Conservation (phyloP, 441 rosid species). For the Euphorbia celastroides region DNA sequence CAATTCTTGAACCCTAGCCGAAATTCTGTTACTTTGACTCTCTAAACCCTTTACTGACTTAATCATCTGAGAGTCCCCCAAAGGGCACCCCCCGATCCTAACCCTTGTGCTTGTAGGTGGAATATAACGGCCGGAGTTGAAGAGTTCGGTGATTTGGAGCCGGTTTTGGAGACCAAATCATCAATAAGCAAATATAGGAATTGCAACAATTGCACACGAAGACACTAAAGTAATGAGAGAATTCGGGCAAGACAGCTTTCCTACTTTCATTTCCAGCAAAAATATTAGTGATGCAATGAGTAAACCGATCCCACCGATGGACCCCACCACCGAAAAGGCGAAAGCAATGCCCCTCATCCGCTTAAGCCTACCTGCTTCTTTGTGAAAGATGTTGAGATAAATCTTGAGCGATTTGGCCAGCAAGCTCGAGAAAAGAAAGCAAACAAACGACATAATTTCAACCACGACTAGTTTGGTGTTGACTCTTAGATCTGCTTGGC, state of each 20-base stretch:
- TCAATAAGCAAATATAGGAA: not conserved
- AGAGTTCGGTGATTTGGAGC: too few relatives aligned
- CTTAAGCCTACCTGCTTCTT: not conserved
- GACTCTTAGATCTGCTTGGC: not conserved
- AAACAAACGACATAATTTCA: not conserved
- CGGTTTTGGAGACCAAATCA: too few relatives aligned
- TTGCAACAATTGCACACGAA: not conserved
- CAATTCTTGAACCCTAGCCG: too few relatives aligned
- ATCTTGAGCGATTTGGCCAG: not conserved
- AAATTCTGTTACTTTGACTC: too few relatives aligned
- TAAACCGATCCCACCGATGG: not conserved
- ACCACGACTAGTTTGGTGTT: not conserved
- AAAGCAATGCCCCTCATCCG: not conserved
- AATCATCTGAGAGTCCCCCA: too few relatives aligned
- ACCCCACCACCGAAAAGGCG: slow-evolving; percentile 1
- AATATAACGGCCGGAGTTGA: too few relatives aligned
- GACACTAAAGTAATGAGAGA: not conserved
- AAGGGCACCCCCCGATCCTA: too few relatives aligned
- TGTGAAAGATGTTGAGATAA: not conserved
- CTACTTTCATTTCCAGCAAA: not conserved
- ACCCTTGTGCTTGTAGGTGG: too few relatives aligned
- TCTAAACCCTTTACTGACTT: too few relatives aligned
- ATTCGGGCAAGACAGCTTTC: not conserved
- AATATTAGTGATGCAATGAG: not conserved
- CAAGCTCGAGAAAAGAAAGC: not conserved